phyloP scores from a whole-genome alignment of 495 filamentous ascomycete genomes.

The Glarea lozoyensis region DNA sequence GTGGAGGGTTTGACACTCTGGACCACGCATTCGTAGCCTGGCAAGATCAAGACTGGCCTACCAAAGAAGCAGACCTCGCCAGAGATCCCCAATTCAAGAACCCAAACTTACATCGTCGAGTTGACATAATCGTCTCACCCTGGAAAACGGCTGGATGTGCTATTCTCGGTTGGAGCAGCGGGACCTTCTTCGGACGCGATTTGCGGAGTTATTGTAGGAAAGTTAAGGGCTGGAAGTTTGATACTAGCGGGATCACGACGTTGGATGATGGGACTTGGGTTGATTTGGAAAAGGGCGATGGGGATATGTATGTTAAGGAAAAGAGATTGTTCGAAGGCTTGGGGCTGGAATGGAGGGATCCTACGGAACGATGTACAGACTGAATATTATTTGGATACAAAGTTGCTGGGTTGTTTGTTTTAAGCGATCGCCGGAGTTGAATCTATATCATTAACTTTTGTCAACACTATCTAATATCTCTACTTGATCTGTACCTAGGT shows the following conservation, averaged over 20 bases:
- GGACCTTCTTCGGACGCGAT: conserved; percentile 84
- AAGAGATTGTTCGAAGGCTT: conserved; percentile 71
- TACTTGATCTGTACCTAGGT: too few relatives aligned
- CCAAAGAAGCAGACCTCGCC: conserved; percentile 22
- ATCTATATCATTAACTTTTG: too few relatives aligned
- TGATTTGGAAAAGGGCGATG: conserved; percentile 43
- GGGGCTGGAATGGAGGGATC: conserved; percentile 62
- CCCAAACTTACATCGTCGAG: conserved; percentile 69
- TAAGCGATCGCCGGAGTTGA: too few relatives aligned
- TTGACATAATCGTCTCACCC: conserved; percentile 89
- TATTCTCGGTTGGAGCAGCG: conserved; percentile 80
- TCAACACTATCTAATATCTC: too few relatives aligned
- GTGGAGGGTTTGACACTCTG: conserved; percentile 68
- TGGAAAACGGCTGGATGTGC: conserved; percentile 86
- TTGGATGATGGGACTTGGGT: conserved; percentile 55
- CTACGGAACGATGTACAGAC: conserved; percentile 69
- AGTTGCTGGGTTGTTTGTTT: too few relatives aligned
- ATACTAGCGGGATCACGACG: conserved; percentile 76
- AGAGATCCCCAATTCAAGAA: conserved; percentile 40
- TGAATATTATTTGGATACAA: too few relatives aligned
- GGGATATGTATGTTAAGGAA: conserved; percentile 42
- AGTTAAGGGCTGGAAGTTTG: conserved; percentile 70
- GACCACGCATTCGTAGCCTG: conserved; percentile 92
- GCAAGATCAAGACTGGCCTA: conserved; percentile 63
- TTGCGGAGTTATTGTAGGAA: conserved; percentile 72